Conservation (phyloP, 768 basidiomycete species). For the Podaxis sp. region DNA sequence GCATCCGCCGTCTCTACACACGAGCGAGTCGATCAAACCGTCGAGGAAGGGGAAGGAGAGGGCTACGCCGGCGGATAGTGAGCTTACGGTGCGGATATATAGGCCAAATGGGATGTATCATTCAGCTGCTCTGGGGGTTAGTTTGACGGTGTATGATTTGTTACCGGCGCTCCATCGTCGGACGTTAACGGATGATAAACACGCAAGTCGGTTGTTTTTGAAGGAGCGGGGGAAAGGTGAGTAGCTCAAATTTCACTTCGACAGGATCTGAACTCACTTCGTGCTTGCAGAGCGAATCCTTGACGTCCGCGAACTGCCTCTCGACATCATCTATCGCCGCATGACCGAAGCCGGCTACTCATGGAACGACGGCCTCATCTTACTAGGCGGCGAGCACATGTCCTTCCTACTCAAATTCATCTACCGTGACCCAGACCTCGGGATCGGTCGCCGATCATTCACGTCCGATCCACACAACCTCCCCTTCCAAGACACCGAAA, state of each 20-base stretch:
- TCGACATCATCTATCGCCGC: constrained; percentile 78
- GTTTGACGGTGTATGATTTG: constrained; percentile 69
- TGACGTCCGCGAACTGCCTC: constrained; percentile 77
- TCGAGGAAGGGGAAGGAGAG: constrained; percentile 7
- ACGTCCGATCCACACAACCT: neutral
- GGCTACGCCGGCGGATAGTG: neutral
- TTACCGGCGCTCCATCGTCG: constrained; percentile 61
- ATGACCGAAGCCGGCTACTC: constrained; percentile 90
- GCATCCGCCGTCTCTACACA: neutral
- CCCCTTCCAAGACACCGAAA: constrained; percentile 64
- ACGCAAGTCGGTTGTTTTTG: constrained; percentile 63
- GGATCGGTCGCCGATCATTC: constrained; percentile 50
- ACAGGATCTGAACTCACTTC: neutral
- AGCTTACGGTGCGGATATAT: constrained; percentile 74
- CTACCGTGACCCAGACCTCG: constrained; percentile 76
- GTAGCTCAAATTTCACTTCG: constrained; percentile 18
- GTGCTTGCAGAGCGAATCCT: constrained; percentile 72
- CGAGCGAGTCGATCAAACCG: constrained; percentile 5
- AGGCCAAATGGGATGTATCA: constrained; percentile 72
- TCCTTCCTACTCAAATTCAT: constrained; percentile 88
- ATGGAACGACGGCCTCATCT: constrained; percentile 73
- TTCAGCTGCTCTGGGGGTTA: constrained; percentile 60
- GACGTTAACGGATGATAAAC: constrained; percentile 46
- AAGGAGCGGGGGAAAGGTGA: constrained; percentile 75
- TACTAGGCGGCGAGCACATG: constrained; percentile 75